A percentile compares a stretch with the other conserved stretches of the same genome.
Evolutionary conservation across 345 rosid species (phyloP).

Genomic region (Salix exigua): DNA sequence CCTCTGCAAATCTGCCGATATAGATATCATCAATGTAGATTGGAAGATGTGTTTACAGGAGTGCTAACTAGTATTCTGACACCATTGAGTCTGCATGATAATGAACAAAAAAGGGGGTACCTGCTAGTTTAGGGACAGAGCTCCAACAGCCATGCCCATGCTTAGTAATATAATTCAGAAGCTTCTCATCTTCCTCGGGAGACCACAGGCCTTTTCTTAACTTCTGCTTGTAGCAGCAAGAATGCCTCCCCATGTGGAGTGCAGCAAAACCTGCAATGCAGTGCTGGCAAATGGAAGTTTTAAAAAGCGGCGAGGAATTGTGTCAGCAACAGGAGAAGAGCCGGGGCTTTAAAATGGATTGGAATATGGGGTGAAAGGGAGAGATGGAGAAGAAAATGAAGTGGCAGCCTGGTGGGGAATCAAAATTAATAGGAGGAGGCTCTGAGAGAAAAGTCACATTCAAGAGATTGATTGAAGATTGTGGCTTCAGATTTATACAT

Average conservation of each 20-base stretch:
- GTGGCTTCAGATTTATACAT: constrained; percentile 18
- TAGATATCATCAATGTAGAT: neutral
- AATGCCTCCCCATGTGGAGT: constrained; percentile 68
- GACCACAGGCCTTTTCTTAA: constrained; percentile 86
- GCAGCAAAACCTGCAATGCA: constrained; percentile 10
- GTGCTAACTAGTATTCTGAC: neutral
- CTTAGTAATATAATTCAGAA: constrained; percentile 58
- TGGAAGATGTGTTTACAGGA: neutral
- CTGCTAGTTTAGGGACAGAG: constrained; percentile 81
- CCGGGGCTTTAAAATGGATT: neutral
- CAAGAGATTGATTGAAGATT: constrained; percentile 34
- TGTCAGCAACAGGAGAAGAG: constrained; percentile 17
- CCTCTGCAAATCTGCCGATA: constrained; percentile 56
- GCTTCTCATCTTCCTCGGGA: constrained; percentile 87
- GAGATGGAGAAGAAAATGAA: constrained; percentile 25
- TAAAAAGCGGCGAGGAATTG: neutral
- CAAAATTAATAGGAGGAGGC: constrained; percentile 34
- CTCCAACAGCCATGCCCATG: constrained; percentile 89
- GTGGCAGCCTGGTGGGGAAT: constrained; percentile 33
- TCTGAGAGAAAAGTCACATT: constrained; percentile 20
- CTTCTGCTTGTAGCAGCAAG: constrained; percentile 77
- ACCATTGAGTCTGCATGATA: neutral
- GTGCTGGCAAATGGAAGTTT: constrained; percentile 18
- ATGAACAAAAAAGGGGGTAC: constrained; percentile 17
- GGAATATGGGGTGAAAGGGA: neutral